Percentiles rank a stretch among this genome's conserved stretches.
phyloP scores from a whole-genome alignment of 352 stramenopile species.

The Phytophthora macrochlamydospora region DNA sequence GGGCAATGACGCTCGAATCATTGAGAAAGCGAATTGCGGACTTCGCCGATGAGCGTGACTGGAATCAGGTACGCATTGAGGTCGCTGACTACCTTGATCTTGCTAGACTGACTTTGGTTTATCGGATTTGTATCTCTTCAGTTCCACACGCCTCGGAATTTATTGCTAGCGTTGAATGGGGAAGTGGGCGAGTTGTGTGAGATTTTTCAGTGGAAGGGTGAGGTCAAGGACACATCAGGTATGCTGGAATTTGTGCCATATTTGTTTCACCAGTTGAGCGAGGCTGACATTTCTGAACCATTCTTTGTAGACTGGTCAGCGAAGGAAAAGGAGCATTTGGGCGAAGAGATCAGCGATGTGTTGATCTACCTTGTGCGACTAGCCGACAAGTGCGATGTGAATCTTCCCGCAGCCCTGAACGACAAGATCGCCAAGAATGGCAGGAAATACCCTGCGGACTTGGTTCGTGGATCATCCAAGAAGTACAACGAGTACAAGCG shows the following conservation, averaged over 20 bases:
- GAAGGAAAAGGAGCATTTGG: slow-evolving; percentile 90
- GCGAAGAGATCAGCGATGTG: slow-evolving; percentile 97
- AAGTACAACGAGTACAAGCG: slow-evolving; percentile 87
- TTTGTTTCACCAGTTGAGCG: neutral
- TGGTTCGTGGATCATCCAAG: slow-evolving; percentile 67
- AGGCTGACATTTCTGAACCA: slow-evolving; percentile 2
- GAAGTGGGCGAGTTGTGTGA: slow-evolving; percentile 96
- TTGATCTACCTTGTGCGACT: slow-evolving; percentile 97
- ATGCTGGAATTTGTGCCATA: slow-evolving; percentile 9
- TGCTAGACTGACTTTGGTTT: neutral
- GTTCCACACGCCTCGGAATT: slow-evolving; percentile 88
- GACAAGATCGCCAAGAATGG: slow-evolving; percentile 94
- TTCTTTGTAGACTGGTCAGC: slow-evolving; percentile 58
- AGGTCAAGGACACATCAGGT: slow-evolving; percentile 76
- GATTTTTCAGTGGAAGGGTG: slow-evolving; percentile 94
- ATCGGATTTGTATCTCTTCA: slow-evolving; percentile 9
- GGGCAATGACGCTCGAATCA: slow-evolving; percentile 63
- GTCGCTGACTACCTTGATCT: too few relatives aligned
- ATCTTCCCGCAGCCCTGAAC: slow-evolving; percentile 87
- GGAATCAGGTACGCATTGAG: slow-evolving; percentile 71
- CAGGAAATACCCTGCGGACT: slow-evolving; percentile 77
- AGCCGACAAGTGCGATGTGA: slow-evolving; percentile 91
- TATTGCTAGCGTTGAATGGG: slow-evolving; percentile 93
- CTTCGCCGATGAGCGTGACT: slow-evolving; percentile 68
- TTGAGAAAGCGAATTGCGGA: slow-evolving; percentile 57